Base-by-base conservation (phyloP, 306 rosid species). In the Sophora flavescens region DNA sequence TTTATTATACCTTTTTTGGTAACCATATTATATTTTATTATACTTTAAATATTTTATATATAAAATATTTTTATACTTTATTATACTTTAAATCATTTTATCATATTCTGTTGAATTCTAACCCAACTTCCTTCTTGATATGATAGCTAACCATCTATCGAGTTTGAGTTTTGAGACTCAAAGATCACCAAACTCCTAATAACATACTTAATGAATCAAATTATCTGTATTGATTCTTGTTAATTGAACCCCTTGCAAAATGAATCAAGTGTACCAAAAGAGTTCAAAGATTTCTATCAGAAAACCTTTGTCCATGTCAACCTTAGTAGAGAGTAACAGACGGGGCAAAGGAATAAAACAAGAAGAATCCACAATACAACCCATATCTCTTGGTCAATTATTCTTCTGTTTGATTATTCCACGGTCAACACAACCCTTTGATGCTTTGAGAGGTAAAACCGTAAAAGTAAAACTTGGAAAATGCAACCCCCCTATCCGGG, bases 401-500 rank as follows among this genome's bases (percentile, higher is more conserved):
- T 28, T 63, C 30, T 32, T 6, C 12, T 60, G 32, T 39, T 63
- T n/a, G 66, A 74, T 50, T 63, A 32, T 80, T 80, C 68, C 74
- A 16, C 51, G 7, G 59, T 16, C 6, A 42, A 60, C 79, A 58
- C 68, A 63, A 64, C 48, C 61, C 71, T 53, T 45, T 9, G 76
- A 22, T 59, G 50, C 50, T 44, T 44, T 44, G 50, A 44, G 75
- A 79, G 75, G 72, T 39, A 63, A 22, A 22, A 22, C 22, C 22
- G 22, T 22, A 22, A 73, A 54, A 57, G 78, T 62, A 74, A 72
- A 78, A 73, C 58, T 75, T 52, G 77, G 82, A 75, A 82, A 82
- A 80, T 51, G 67, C 78, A 82, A 50, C 80, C 88, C 90, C 82
- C 89, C 80, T 42, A 76, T 64, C 62, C 63, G 2, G 73, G 79